phyloP scores from a whole-genome alignment of 345 rosid genomes.

The Rhizophora mangle region DNA sequence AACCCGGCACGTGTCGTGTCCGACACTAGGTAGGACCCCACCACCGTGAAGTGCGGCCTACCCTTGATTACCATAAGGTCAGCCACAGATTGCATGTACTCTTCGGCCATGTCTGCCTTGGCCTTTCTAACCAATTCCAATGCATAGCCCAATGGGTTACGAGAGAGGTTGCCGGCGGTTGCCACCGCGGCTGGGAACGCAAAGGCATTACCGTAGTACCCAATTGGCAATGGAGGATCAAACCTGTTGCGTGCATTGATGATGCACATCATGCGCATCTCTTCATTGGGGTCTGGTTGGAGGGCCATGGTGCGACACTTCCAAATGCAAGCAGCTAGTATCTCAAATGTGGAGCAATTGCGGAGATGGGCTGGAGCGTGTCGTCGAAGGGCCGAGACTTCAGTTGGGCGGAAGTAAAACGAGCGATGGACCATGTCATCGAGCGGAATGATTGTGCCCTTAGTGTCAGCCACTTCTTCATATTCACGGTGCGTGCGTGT shows the following conservation, averaged over 20 bases:
- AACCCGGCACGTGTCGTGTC: neutral
- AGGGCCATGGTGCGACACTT: slow-evolving; percentile 21
- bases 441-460: slow-evolving; percentile 2
- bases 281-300: slow-evolving; percentile 8
- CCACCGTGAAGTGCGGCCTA: slow-evolving; percentile 17
- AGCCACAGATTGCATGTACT: slow-evolving; percentile 25
- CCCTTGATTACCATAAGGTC: slow-evolving; percentile 17
- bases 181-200: slow-evolving; percentile 20
- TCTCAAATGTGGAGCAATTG: slow-evolving; percentile 6
- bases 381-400: neutral
- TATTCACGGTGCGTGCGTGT: slow-evolving; percentile 11
- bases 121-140: slow-evolving; percentile 20
- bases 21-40: slow-evolving; percentile 15
- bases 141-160: slow-evolving; percentile 17
- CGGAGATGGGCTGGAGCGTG: neutral
- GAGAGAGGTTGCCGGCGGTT: slow-evolving; percentile 1
- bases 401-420: slow-evolving; percentile 18
- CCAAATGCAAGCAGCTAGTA: slow-evolving; percentile 23
- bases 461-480: slow-evolving; percentile 12
- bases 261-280: slow-evolving; percentile 5
- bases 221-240: slow-evolving; percentile 10
- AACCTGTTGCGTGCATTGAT: slow-evolving; percentile 12
- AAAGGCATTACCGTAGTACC: slow-evolving; percentile 19
- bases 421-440: slow-evolving; percentile 13
- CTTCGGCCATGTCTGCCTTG: slow-evolving; percentile 19